A percentile compares a stretch with the other conserved stretches of the same genome.
These are phyloP conservation scores for Cydonia oblonga DNA, from an alignment of 331 rosid species.

Conservation along the genomic window DNA sequence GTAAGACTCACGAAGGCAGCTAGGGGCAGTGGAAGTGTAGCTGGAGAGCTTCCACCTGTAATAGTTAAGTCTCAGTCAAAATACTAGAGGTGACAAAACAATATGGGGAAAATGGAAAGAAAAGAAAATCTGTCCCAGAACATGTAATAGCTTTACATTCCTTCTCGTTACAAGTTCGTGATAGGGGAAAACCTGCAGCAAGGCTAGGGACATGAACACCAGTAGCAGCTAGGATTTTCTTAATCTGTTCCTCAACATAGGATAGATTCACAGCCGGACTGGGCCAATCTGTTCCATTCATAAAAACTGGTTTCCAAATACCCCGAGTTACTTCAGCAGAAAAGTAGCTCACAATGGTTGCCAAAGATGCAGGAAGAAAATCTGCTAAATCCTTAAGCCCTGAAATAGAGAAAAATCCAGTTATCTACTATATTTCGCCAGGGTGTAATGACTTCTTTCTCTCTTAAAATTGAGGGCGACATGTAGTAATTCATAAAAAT, in stretches of 20 bases:
- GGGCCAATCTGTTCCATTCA: slow-evolving; percentile 99
- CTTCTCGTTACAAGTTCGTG: background rate
- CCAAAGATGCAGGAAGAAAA: slow-evolving; percentile 96
- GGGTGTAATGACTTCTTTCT: too few species aligned
- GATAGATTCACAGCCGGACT: slow-evolving; percentile 89
- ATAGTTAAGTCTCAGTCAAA: background rate
- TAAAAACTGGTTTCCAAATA: slow-evolving; percentile 86
- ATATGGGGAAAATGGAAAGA: background rate
- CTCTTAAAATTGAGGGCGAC: background rate
- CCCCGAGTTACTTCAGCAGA: slow-evolving; percentile 95
- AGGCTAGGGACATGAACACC: slow-evolving; percentile 95
- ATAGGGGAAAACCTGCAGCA: slow-evolving; percentile 57
- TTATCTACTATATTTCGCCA: background rate
- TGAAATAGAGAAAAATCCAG: slow-evolving; percentile 22
- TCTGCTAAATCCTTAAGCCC: slow-evolving; percentile 98
- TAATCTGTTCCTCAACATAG: slow-evolving; percentile 86
- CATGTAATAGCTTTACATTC: background rate
- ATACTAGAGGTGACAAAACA: background rate
- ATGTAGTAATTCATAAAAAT: too few species aligned
- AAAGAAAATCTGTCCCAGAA: background rate
- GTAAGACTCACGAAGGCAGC: slow-evolving; percentile 60
- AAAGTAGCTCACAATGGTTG: slow-evolving; percentile 90
- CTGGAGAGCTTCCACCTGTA: slow-evolving; percentile 41
- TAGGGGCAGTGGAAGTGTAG: slow-evolving; percentile 49
- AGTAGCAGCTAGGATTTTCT: slow-evolving; percentile 86